A percentile compares a stretch with the other conserved stretches of the same genome.
These are phyloP conservation scores for Zangia roseola DNA, from an alignment of 768 basidiomycete genomes.

Conservation along the genomic window DNA sequence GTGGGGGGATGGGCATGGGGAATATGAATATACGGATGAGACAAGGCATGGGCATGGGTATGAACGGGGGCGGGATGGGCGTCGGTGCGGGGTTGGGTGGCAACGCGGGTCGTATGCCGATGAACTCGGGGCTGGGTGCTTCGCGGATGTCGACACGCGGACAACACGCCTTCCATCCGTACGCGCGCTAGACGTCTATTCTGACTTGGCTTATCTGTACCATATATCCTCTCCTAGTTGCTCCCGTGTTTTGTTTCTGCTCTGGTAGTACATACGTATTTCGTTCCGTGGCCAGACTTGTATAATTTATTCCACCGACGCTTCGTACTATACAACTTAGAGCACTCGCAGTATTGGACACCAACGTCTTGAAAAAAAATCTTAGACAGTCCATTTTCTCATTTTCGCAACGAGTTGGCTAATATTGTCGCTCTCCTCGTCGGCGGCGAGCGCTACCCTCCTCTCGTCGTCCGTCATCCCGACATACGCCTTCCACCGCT, in stretches of 20 bases:
- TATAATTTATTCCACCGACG: constrained; percentile 3
- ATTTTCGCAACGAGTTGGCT: constrained; percentile 27
- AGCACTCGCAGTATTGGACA: background rate
- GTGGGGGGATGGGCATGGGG: constrained; percentile 19
- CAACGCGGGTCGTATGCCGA: constrained; percentile 40
- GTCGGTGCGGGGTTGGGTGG: constrained; percentile 29
- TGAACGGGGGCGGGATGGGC: constrained; percentile 40
- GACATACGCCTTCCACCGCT: constrained; percentile 73
- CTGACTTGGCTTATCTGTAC: constrained; percentile 14
- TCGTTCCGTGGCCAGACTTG: background rate
- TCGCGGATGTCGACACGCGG: constrained; percentile 49
- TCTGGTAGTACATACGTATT: constrained; percentile 17
- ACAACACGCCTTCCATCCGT: constrained; percentile 65
- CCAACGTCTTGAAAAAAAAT: background rate
- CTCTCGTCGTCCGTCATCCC: constrained; percentile 56
- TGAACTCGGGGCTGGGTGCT: constrained; percentile 46
- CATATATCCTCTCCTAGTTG: constrained; percentile 29
- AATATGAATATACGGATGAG: constrained; percentile 37
- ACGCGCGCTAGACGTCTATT: constrained; percentile 44
- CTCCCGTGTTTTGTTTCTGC: constrained; percentile 8
- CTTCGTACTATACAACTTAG: constrained; percentile 9
- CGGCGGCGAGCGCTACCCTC: constrained; percentile 12
- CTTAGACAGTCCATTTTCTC: constrained; percentile 29
- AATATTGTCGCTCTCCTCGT: constrained; percentile 21
- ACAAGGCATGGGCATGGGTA: constrained; percentile 39